Base-by-base conservation (phyloP, 768 basidiomycete species). In the Russula griseocarnosa region DNA sequence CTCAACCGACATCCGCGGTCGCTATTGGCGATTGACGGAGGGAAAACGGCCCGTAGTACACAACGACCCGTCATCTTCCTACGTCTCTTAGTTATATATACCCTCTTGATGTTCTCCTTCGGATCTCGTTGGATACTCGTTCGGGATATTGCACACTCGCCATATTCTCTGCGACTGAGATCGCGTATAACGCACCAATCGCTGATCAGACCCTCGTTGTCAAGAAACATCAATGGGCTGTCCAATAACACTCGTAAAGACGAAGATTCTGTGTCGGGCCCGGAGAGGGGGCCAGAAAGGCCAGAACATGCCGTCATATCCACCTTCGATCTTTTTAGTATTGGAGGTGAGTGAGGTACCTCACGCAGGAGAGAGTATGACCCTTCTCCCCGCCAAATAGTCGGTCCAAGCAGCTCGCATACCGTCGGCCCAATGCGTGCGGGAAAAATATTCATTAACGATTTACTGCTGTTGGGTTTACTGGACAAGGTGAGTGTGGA, bases 361-460 rank as follows among this genome's bases (percentile, higher is more conserved):
- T 32, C 47, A 26, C 51, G 16, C 34, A 6, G 7, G 26, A 16
- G 18, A 55, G 38, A 16, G 30, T 28, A 28, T 22, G 13, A n/a
- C 26, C 34, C n/a, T 26, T 32, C 28, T 49, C 13, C 18, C 30
- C 4, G 16, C 22, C 52, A 42, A 16, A 20, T 62, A 82, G 82
- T 83, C 40, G 84, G 84, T 3, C 84, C 86, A 11, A 82, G 79
- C 52, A 83, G 81, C 47, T 83, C 82, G 1, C 86, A 88, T 71
- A 88, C 86, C 0, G 85, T 88, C 36, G 87, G 87, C 0, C 86
- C 87, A n/a, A 95, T 96, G 94, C 84, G 94, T 5, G 94, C 93
- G 18, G 91, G 87, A 10, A 92, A 85, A 62, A 96, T 95, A 68
- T 95, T 95, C 73, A 86, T 92, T 66, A 77, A 80, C 50, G 90